Conservation (phyloP, 768 basidiomycete species). For the Russula ochroleuca region DNA sequence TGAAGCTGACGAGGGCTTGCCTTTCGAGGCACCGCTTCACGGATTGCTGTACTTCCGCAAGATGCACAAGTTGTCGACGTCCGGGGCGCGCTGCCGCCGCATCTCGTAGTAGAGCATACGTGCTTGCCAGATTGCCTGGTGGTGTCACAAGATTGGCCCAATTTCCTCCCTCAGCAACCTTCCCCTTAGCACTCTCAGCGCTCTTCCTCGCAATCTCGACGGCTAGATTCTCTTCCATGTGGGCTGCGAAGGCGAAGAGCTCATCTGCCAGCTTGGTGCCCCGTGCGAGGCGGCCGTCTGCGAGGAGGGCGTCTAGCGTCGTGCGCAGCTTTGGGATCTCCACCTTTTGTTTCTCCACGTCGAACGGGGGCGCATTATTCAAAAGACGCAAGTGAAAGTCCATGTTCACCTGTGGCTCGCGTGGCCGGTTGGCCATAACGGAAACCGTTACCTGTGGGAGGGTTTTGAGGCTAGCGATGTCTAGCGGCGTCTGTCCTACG, state of each 20-base stretch:
- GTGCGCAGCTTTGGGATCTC: constrained; percentile 21
- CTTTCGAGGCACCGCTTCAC: constrained; percentile 8
- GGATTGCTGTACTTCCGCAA: constrained; percentile 23
- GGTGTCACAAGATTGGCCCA: not conserved
- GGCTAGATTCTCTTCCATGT: constrained; percentile 16
- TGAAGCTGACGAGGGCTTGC: too few species aligned
- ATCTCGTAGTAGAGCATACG: constrained; percentile 4
- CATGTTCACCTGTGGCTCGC: too few species aligned
- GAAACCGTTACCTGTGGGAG: constrained; percentile 7
- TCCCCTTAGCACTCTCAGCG: not conserved
- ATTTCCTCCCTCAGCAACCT: not conserved
- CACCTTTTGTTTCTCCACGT: constrained; percentile 19
- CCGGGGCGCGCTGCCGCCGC: constrained; percentile 1
- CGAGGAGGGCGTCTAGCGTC: constrained; percentile 18
- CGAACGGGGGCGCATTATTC: not conserved
- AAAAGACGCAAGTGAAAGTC: not conserved
- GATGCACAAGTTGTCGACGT: constrained; percentile 16
- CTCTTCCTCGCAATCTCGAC: not conserved
- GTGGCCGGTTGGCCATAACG: not conserved
- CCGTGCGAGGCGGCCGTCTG: constrained; percentile 13
- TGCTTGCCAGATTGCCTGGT: not conserved
- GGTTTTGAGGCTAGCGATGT: constrained; percentile 28
- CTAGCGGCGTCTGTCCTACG: constrained; percentile 35
- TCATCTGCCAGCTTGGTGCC: constrained; percentile 17
- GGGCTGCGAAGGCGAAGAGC: constrained; percentile 13